Conservation (phyloP, 1,139 yeast species). For the Blastobotrys raffinosifermentans region DNA sequence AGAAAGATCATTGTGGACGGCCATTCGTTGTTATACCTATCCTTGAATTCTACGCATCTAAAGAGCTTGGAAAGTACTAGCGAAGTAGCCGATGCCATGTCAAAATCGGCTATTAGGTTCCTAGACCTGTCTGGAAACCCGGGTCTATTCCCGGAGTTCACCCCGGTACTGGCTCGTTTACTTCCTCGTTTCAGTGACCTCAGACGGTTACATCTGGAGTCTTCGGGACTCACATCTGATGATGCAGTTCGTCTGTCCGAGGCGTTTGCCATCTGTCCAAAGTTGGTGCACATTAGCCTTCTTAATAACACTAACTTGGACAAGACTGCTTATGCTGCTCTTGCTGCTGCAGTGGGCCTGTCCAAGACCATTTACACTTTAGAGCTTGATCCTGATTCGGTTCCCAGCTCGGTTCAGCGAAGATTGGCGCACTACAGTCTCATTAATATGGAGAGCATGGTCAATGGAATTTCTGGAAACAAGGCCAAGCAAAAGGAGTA, state of each 20-base stretch:
- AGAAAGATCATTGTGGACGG: constrained; percentile 9
- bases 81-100: constrained; percentile 46
- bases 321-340: constrained; percentile 55
- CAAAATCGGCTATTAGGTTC: constrained; percentile 58
- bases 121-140: constrained; percentile 75
- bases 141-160: constrained; percentile 62
- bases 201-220: constrained; percentile 72
- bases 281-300: constrained; percentile 71
- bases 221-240: constrained; percentile 57
- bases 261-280: constrained; percentile 60
- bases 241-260: constrained; percentile 64
- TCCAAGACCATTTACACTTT: constrained; percentile 61
- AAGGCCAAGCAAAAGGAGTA: constrained; percentile 31
- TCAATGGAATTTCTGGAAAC: constrained; percentile 29
- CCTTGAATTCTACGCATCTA: constrained; percentile 64
- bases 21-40: constrained; percentile 47
- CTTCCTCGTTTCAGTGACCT: constrained; percentile 62
- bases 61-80: constrained; percentile 49
- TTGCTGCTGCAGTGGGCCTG: constrained; percentile 64
- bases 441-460: constrained; percentile 62
- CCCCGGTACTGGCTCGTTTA: constrained; percentile 53
- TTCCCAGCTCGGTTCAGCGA: constrained; percentile 67
- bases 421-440: constrained; percentile 76
- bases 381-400: constrained; percentile 63
- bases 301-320: constrained; percentile 56